A percentile compares a stretch with the other conserved stretches of the same genome.
Conservation (phyloP, 164 flowering plant species). For the Kingdonia uniflora region DNA sequence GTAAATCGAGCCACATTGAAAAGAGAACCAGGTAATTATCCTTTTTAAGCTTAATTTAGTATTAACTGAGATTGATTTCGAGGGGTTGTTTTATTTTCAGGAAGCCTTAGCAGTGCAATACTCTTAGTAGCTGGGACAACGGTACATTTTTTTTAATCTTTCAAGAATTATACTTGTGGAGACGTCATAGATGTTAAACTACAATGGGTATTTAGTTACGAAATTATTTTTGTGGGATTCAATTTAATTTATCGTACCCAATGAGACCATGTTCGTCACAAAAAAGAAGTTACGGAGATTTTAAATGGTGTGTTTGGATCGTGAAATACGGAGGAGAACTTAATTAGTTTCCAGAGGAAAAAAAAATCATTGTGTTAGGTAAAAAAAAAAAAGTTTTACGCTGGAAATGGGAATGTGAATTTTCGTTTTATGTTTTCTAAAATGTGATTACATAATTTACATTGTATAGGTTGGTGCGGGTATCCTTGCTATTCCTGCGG, state of each 20-base stretch:
- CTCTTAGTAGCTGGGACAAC: slow-evolving; percentile 95
- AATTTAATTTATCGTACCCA: no score
- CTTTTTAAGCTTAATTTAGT: not conserved
- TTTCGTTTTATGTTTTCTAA: no score
- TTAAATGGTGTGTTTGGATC: no score
- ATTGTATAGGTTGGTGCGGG: slow-evolving; percentile 79
- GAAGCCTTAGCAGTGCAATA: slow-evolving; percentile 63
- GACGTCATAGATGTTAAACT: not conserved
- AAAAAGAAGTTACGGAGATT: no score
- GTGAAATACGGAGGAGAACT: no score
- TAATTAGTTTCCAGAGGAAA: no score
- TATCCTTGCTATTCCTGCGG: slow-evolving; percentile 93
- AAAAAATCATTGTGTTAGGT: not conserved
- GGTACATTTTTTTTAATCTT: slow-evolving; percentile 20
- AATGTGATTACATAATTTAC: no score
- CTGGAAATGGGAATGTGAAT: not conserved
- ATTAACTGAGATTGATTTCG: not conserved
- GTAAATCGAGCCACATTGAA: slow-evolving; percentile 69
- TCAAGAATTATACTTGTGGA: not conserved
- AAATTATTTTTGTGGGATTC: no score
- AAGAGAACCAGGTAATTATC: slow-evolving; percentile 58
- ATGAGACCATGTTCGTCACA: no score
- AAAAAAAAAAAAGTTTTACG: not conserved
- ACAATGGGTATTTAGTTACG: not conserved
- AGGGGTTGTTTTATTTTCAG: slow-evolving; percentile 21